Conservation (phyloP, 331 rosid genomes). For the Acacia concinna region DNA sequence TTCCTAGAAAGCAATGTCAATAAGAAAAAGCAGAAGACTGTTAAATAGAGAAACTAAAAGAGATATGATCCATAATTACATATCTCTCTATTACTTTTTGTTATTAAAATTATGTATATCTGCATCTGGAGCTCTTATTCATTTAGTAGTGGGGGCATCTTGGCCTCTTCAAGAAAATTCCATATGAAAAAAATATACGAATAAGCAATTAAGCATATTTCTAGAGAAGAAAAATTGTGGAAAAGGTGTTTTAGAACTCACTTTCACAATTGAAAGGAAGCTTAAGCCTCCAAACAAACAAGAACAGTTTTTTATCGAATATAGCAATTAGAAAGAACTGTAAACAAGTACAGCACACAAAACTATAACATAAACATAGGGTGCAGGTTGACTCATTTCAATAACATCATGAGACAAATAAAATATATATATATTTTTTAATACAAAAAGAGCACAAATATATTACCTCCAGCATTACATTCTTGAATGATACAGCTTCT, state of each 20-base stretch:
- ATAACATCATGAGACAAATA: slow-evolving; percentile 24
- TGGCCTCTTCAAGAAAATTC: not conserved
- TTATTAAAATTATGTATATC: not conserved
- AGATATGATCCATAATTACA: not conserved
- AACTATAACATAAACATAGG: slow-evolving; percentile 20
- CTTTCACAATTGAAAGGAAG: slow-evolving; percentile 27
- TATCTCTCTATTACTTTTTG: not conserved
- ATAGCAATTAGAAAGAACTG: slow-evolving; percentile 18
- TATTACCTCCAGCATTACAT: slow-evolving; percentile 67
- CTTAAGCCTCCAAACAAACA: slow-evolving; percentile 4
- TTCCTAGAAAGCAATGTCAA: slow-evolving; percentile 56
- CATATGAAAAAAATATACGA: not conserved
- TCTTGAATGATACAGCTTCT: slow-evolving; percentile 70
- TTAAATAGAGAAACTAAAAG: slow-evolving; percentile 19
- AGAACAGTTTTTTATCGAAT: not conserved
- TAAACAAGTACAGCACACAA: slow-evolving; percentile 18
- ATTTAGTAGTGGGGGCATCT: not conserved
- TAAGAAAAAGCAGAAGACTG: slow-evolving; percentile 12
- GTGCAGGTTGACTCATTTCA: slow-evolving; percentile 10
- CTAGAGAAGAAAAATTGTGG: not conserved
- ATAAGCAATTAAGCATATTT: slow-evolving; percentile 5
- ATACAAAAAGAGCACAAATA: slow-evolving; percentile 1
- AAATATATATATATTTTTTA: too few species aligned
- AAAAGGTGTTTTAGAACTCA: slow-evolving; percentile 23
- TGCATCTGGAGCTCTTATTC: not conserved